phyloP scores from a whole-genome alignment of 179 eudicot species.

The Beta lomatogona region DNA sequence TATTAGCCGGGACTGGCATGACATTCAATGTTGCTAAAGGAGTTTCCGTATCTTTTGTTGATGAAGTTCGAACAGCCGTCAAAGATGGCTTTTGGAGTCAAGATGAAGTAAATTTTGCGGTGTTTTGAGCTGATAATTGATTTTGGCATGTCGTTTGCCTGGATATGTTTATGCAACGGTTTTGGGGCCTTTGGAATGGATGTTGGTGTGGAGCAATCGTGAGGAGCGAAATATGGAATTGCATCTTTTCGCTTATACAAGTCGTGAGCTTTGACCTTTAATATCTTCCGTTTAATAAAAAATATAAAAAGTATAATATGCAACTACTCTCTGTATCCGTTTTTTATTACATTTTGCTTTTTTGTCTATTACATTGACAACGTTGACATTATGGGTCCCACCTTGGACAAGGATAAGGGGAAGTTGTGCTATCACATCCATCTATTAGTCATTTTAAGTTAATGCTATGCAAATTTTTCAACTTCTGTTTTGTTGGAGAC shows the following conservation, averaged over 20 bases:
- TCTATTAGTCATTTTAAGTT: too few species aligned
- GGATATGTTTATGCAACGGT: not conserved
- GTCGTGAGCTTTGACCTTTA: too few species aligned
- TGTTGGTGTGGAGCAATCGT: not conserved
- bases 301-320: too few species aligned
- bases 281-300: too few species aligned
- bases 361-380: not conserved
- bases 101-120: slow-evolving; percentile 58
- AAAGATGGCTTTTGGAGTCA: slow-evolving; percentile 60
- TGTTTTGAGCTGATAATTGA: not conserved
- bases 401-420: too few species aligned
- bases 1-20: slow-evolving; percentile 61
- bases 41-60: slow-evolving; percentile 62
- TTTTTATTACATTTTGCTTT: too few species aligned
- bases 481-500: too few species aligned
- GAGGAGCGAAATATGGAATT: too few species aligned
- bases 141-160: not conserved
- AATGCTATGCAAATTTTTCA: too few species aligned
- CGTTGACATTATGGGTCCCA: not conserved
- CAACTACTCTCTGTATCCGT: too few species aligned
- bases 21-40: slow-evolving; percentile 88
- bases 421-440: too few species aligned
- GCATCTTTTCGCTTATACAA: too few species aligned
- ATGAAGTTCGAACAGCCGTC: slow-evolving; percentile 66
- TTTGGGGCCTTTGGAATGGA: not conserved